Percentiles rank a stretch among this genome's conserved stretches.
phyloP scores from a whole-genome alignment of 2,329 filamentous ascomycete genomes.

The Paecilomyces fulvus region DNA sequence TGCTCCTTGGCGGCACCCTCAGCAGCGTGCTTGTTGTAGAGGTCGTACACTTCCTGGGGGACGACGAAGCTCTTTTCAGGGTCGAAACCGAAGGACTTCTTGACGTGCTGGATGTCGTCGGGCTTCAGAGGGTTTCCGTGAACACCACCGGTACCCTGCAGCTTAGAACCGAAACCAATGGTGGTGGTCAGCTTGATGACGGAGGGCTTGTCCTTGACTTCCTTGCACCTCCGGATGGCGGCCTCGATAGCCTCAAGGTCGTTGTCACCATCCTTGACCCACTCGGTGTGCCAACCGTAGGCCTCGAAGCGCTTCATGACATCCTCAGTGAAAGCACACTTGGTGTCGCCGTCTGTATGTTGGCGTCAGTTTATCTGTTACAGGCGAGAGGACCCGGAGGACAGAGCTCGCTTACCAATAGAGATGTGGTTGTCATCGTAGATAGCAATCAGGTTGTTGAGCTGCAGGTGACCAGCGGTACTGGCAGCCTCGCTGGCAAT shows the following conservation, averaged over 20 bases:
- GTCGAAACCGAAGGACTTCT: conserved; percentile 93
- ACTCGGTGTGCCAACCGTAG: conserved; percentile 89
- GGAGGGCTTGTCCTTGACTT: conserved; percentile 91
- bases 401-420: conserved; percentile 46
- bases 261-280: conserved; percentile 78
- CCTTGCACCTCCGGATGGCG: conserved; percentile 75
- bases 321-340: conserved; percentile 94
- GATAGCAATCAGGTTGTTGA: conserved; percentile 93
- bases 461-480: conserved; percentile 88
- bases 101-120: conserved; percentile 88
- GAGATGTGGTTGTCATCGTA: conserved; percentile 99
- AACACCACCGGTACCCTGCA: conserved; percentile 88
- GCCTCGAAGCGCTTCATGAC: conserved; percentile 89
- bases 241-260: conserved; percentile 82
- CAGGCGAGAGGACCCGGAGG: not conserved
- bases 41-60: conserved; percentile 87
- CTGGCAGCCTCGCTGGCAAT: conserved; percentile 88
- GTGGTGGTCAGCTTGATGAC: conserved; percentile 96
- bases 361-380: conserved; percentile 6
- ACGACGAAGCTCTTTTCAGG: conserved; percentile 88
- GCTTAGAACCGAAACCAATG: conserved; percentile 90
- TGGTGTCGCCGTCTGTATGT: conserved; percentile 75
- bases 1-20: conserved; percentile 82
- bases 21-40: conserved; percentile 74
- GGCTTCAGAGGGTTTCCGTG: conserved; percentile 94